A percentile compares a stretch with the other conserved stretches of the same genome.
These are phyloP conservation scores for Hypoxylon rubiginosum DNA, from an alignment of 2,329 filamentous ascomycete genomes.

Conservation along the genomic window DNA sequence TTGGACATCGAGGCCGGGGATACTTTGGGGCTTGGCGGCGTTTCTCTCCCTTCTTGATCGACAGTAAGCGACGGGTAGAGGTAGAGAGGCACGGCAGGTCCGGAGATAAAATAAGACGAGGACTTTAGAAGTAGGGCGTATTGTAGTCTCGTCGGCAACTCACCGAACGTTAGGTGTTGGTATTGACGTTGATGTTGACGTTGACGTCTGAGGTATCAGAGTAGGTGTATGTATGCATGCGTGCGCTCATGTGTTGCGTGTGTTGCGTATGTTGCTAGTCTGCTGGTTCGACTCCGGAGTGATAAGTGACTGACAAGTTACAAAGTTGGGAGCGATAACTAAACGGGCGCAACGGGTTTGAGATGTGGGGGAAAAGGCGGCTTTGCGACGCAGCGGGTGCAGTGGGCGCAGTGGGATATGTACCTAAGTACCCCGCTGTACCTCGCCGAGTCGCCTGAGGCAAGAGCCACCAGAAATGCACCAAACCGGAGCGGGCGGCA, in stretches of 20 bases:
- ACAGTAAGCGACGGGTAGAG: conserved; percentile 35
- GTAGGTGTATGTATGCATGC: conserved; percentile 18
- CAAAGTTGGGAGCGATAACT: background rate
- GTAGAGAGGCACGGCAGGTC: conserved; percentile 10
- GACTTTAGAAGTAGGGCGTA: background rate
- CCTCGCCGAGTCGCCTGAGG: too few species aligned
- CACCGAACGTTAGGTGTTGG: conserved; percentile 2
- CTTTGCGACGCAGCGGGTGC: conserved; percentile 18
- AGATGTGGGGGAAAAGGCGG: conserved; percentile 37
- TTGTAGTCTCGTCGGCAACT: conserved; percentile 7
- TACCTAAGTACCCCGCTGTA: background rate
- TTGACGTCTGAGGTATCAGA: background rate
- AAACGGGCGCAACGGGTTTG: conserved; percentile 23
- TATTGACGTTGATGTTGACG: background rate
- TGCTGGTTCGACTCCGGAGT: conserved; percentile 34
- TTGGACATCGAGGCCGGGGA: conserved; percentile 28
- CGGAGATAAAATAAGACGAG: conserved; percentile 11
- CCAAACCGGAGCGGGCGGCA: conserved; percentile 32
- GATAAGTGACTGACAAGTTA: conserved; percentile 13
- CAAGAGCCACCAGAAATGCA: conserved; percentile 1
- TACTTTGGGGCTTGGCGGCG: conserved; percentile 32
- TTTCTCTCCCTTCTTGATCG: conserved; percentile 46
- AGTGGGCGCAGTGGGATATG: background rate
- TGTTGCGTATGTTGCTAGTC: conserved; percentile 1
- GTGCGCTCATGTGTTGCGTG: background rate